Evolutionary conservation across 495 filamentous ascomycete species (phyloP).

Genomic region (Halenospora varia): DNA sequence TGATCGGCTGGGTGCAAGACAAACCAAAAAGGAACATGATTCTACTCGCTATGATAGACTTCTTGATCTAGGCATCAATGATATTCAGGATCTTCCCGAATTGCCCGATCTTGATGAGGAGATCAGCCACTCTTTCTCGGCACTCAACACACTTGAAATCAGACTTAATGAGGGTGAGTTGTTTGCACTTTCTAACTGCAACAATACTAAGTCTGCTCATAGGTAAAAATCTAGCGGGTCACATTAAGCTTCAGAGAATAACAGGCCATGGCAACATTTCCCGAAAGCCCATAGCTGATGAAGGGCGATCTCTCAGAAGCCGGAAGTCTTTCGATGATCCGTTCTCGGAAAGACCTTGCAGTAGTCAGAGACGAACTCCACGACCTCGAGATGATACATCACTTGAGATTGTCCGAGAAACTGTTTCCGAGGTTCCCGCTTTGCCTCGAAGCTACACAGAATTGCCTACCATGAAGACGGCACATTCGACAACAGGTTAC

Average conservation of each 20-base stretch:
- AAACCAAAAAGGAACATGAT: constrained; percentile 1
- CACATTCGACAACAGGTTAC: neutral
- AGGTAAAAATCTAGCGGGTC: constrained; percentile 24
- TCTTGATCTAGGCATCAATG: neutral
- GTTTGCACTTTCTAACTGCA: neutral
- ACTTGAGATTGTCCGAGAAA: neutral
- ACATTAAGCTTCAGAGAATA: constrained; percentile 19
- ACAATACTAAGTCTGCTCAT: neutral
- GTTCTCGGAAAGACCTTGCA: constrained; percentile 14
- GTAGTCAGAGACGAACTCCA: neutral
- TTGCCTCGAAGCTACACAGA: neutral
- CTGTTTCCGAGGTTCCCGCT: constrained; percentile 1
- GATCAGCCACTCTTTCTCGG: constrained; percentile 5
- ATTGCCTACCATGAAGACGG: neutral
- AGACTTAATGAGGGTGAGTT: constrained; percentile 24
- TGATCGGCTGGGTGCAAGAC: constrained; percentile 3
- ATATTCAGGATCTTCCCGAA: neutral
- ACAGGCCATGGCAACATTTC: constrained; percentile 21
- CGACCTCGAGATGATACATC: constrained; percentile 6
- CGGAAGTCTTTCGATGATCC: constrained; percentile 18
- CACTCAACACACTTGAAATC: constrained; percentile 11
- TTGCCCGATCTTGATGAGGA: neutral
- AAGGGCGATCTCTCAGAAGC: constrained; percentile 18
- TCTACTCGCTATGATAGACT: constrained; percentile 4
- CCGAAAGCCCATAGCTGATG: constrained; percentile 25